A percentile compares a stretch with the other conserved stretches of the same genome.
Conservation (phyloP, 2,329 filamentous ascomycete genomes). For the Podosphaera fusca region DNA sequence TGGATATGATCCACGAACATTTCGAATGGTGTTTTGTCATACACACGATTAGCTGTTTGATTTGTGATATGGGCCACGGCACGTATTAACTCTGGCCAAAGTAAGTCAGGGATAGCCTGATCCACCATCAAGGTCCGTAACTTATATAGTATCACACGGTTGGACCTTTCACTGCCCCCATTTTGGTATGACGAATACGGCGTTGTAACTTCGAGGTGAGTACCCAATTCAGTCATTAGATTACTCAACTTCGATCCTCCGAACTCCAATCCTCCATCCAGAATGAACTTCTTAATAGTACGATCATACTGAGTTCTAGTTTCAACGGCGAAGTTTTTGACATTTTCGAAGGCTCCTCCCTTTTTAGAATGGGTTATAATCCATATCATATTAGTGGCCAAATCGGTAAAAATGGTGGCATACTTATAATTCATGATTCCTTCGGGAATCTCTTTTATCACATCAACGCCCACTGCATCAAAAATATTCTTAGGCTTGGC, state of each 20-base stretch:
- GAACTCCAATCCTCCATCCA: not conserved
- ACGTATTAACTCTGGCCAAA: not conserved
- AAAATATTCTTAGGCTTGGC: not conserved
- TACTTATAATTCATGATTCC: no score
- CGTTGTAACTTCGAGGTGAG: conserved; percentile 1
- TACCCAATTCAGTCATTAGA: not conserved
- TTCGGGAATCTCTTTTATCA: no score
- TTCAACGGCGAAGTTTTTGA: not conserved
- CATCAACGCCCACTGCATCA: not conserved
- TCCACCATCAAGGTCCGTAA: not conserved
- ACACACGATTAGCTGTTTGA: not conserved
- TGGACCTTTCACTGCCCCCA: not conserved
- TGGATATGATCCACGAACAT: not conserved
- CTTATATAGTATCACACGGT: not conserved
- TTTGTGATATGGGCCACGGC: no score
- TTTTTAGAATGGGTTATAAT: not conserved
- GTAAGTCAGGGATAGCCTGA: not conserved
- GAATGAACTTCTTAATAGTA: not conserved
- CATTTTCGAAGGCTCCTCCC: not conserved
- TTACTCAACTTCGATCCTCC: not conserved
- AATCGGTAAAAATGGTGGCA: no score
- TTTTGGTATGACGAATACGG: not conserved
- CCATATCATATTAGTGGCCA: no score
- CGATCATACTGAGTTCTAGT: not conserved
- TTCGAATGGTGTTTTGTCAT: not conserved